These are phyloP conservation scores for Lepraria neglecta DNA, from an alignment of 495 filamentous ascomycete genomes.

Conservation along the genomic window DNA sequence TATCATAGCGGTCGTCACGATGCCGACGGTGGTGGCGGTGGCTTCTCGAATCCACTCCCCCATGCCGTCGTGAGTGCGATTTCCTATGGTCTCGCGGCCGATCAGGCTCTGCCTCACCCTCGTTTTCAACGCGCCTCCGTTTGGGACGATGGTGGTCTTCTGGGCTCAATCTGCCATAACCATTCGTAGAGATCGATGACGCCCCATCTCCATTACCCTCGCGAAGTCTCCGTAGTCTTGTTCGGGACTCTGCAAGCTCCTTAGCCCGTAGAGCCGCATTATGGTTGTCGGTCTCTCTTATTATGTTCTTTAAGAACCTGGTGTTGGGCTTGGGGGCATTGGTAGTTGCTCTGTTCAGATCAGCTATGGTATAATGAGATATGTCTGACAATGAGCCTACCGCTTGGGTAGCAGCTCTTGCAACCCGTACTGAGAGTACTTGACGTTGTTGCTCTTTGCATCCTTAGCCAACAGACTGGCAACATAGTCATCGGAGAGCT, in stretches of 20 bases:
- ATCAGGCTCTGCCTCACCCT: conserved; percentile 16
- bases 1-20: conserved; percentile 14
- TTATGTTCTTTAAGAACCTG: conserved; percentile 78
- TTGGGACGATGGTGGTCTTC: conserved; percentile 24
- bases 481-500: conserved; percentile 58
- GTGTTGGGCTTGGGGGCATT: conserved; percentile 87
- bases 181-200: conserved; percentile 13
- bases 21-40: conserved; percentile 2
- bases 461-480: conserved; percentile 67
- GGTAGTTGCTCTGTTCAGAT: conserved; percentile 41
- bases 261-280: conserved; percentile 81
- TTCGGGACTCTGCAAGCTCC: conserved; percentile 61
- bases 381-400: conserved; percentile 38
- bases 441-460: conserved; percentile 60
- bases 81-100: conserved; percentile 14
- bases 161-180: conserved; percentile 7
- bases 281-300: conserved; percentile 81
- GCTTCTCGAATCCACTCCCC: conserved; percentile 9
- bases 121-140: conserved; percentile 26
- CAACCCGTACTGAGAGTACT: conserved; percentile 67
- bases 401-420: conserved; percentile 63
- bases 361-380: conserved; percentile 8
- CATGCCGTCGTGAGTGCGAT: conserved; percentile 18
- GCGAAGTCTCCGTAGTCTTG: conserved; percentile 48
- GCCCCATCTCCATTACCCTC: conserved; percentile 33